Conservation (phyloP, 2,329 filamentous ascomycete genomes). For the Beauveria medogensis region DNA sequence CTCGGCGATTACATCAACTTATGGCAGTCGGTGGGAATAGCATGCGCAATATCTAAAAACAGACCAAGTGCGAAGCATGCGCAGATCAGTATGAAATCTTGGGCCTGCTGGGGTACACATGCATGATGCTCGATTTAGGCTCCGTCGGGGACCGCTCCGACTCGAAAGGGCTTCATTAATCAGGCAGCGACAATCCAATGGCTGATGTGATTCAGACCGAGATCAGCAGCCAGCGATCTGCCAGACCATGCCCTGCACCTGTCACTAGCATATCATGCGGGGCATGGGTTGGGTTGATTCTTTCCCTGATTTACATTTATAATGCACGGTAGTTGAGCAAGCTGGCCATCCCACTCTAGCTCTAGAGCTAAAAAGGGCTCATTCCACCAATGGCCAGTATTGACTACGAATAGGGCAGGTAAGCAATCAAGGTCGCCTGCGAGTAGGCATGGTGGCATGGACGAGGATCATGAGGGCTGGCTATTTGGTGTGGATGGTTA, state of each 20-base stretch:
- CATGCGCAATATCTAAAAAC: not conserved
- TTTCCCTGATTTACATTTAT: not conserved
- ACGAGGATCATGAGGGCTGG: not conserved
- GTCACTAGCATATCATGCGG: conserved; percentile 1
- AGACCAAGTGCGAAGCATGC: not conserved
- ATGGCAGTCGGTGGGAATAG: not conserved
- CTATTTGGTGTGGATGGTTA: not conserved
- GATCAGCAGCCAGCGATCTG: conserved; percentile 6
- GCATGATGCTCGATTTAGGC: not conserved
- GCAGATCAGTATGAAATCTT: not conserved
- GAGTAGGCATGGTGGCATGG: not conserved
- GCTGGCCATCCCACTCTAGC: not conserved
- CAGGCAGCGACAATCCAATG: not conserved
- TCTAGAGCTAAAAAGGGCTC: not conserved
- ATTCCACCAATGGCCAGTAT: not conserved
- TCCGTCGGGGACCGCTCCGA: not conserved
- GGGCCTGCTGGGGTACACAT: not conserved
- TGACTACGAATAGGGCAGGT: not conserved
- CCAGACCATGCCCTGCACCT: not conserved
- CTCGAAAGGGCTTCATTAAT: not conserved
- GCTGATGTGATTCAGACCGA: not conserved
- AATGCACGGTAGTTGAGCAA: conserved; percentile 1
- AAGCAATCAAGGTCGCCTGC: no score
- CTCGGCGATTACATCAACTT: not conserved
- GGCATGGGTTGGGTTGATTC: not conserved